A percentile compares a stretch with the other conserved stretches of the same genome.
Evolutionary conservation across 2,329 filamentous ascomycete genomes (phyloP).

Genomic region (Exutisphaerella laricina): DNA sequence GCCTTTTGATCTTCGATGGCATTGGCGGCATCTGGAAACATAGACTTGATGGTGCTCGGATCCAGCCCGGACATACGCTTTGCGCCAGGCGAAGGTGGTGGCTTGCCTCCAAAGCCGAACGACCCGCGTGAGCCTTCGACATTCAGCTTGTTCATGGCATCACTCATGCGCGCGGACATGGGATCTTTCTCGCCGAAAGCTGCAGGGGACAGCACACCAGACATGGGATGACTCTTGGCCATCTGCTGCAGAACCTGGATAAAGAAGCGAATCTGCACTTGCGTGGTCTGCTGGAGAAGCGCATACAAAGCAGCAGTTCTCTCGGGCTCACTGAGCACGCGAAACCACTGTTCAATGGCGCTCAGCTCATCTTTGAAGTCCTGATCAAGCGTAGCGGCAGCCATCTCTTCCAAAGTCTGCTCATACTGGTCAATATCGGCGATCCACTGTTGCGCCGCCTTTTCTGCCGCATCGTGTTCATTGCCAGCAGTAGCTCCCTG

Average conservation of each 20-base stretch:
- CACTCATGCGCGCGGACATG: slow-evolving; percentile 91
- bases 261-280: slow-evolving; percentile 98
- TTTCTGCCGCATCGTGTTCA: slow-evolving; percentile 81
- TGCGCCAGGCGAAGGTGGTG: slow-evolving; percentile 67
- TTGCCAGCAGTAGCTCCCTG: slow-evolving; percentile 62
- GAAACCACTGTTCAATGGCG: slow-evolving; percentile 99
- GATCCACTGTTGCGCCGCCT: slow-evolving; percentile 96
- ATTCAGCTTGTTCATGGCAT: slow-evolving; percentile 93
- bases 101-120: slow-evolving; percentile 59
- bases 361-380: slow-evolving; percentile 99
- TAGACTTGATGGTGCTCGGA: slow-evolving; percentile 87
- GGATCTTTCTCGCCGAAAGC: slow-evolving; percentile 95
- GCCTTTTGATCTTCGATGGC: slow-evolving; percentile 99
- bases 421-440: slow-evolving; percentile 99
- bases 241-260: slow-evolving; percentile 98
- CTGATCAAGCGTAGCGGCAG: slow-evolving; percentile 94
- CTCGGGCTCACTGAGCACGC: slow-evolving; percentile 93
- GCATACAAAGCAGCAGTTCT: slow-evolving; percentile 93
- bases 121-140: slow-evolving; percentile 85
- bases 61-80: slow-evolving; percentile 96
- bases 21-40: slow-evolving; percentile 97
- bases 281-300: slow-evolving; percentile 93
- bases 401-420: slow-evolving; percentile 98
- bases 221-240: slow-evolving; percentile 98
- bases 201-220: slow-evolving; percentile 84